phyloP scores from a whole-genome alignment of 768 basidiomycete genomes.

The Mrakia blollopis region DNA sequence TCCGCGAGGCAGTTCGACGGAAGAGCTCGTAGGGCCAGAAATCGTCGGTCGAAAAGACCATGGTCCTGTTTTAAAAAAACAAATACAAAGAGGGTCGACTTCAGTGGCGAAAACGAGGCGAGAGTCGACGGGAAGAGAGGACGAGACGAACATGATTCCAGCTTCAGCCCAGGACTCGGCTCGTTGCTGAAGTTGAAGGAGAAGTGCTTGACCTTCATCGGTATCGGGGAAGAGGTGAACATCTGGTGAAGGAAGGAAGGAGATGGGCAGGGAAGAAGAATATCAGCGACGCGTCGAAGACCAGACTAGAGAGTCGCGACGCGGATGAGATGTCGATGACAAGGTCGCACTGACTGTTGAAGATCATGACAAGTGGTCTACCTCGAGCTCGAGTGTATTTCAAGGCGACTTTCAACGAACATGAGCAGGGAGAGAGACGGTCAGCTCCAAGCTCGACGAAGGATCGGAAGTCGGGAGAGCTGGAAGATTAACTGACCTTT shows the following conservation, averaged over 20 bases:
- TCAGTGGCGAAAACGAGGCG: conserved; percentile 10
- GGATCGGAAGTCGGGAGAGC: not conserved
- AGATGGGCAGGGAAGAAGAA: not conserved
- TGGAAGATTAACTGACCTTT: conserved; percentile 46
- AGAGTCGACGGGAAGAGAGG: not conserved
- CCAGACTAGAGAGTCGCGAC: not conserved
- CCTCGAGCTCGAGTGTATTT: conserved; percentile 55
- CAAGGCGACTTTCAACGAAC: conserved; percentile 63
- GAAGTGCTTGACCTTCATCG: conserved; percentile 66
- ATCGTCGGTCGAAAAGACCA: conserved; percentile 75
- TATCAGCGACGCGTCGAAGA: not conserved
- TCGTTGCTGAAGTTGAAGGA: conserved; percentile 79
- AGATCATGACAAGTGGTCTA: conserved; percentile 68
- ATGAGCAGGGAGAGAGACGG: not conserved
- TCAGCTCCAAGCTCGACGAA: not conserved
- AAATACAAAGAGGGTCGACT: not conserved
- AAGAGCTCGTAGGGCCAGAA: conserved; percentile 55
- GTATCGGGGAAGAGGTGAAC: conserved; percentile 54
- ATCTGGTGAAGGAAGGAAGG: conserved; percentile 33
- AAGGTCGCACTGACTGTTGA: conserved; percentile 66
- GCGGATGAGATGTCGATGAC: not conserved
- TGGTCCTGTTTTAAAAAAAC: conserved; percentile 61
- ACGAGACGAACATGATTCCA: conserved; percentile 6
- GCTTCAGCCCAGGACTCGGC: conserved; percentile 82
- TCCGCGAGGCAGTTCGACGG: conserved; percentile 60